These are phyloP conservation scores for Anastatica hierochuntica DNA, from an alignment of 345 rosid genomes.

Conservation along the genomic window DNA sequence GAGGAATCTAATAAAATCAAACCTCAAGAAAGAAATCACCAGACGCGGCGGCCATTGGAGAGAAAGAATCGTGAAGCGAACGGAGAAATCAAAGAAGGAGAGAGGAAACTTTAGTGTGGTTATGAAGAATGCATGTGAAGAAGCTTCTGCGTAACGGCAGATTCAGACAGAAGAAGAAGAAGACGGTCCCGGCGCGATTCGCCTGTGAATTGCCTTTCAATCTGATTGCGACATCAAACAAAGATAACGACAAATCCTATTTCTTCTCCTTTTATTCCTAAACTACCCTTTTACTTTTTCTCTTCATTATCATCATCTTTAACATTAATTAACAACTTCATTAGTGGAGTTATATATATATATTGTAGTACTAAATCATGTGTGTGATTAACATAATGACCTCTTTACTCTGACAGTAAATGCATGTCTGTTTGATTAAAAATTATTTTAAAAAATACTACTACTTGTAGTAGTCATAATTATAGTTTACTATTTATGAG, in stretches of 20 bases:
- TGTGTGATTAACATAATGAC: too few species aligned
- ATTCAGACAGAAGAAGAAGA: slow-evolving; percentile 7
- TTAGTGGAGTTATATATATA: background rate
- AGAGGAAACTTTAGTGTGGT: background rate
- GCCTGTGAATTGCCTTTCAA: slow-evolving; percentile 22
- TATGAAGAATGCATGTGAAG: slow-evolving; percentile 22
- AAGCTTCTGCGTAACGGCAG: too few species aligned
- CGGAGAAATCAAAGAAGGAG: slow-evolving; percentile 6
- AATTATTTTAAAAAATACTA: background rate
- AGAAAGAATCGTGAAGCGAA: background rate
- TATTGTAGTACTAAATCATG: too few species aligned
- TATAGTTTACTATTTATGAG: slow-evolving; percentile 17
- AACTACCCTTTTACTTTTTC: slow-evolving; percentile 11
- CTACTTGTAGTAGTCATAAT: background rate
- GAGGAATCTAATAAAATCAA: slow-evolving; percentile 22
- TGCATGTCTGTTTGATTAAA: slow-evolving; percentile 25
- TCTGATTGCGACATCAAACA: slow-evolving; percentile 25
- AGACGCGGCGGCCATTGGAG: slow-evolving; percentile 6
- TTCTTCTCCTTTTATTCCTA: slow-evolving; percentile 2
- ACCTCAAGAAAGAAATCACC: slow-evolving; percentile 16
- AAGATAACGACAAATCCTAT: slow-evolving; percentile 21
- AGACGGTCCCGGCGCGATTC: slow-evolving; percentile 24
- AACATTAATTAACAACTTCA: background rate
- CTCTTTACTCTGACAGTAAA: slow-evolving; percentile 22
- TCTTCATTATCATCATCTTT: too few species aligned